Percentiles rank a stretch among this genome's conserved stretches.
Evolutionary conservation across 257 asterid genomes (phyloP).

Genomic region (Solanum pennellii): DNA sequence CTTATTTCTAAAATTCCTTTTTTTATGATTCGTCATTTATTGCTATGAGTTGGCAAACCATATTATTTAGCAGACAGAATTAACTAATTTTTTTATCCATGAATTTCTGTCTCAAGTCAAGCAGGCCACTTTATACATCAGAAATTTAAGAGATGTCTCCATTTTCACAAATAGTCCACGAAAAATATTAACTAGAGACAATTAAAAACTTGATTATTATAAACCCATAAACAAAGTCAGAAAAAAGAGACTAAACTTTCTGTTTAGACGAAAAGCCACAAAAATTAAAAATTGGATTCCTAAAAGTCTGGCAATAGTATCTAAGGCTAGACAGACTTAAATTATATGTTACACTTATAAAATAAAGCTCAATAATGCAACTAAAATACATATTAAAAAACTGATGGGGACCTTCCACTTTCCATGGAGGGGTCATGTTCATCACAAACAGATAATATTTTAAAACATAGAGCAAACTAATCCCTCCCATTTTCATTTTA

Average conservation of each 20-base stretch:
- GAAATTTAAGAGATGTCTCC: background rate
- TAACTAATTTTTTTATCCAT: background rate
- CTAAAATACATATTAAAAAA: background rate
- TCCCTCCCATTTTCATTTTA: background rate
- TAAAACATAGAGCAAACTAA: background rate
- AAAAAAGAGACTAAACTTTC: background rate
- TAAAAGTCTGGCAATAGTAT: background rate
- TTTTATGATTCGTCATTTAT: background rate
- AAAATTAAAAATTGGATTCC: background rate
- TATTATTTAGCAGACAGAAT: background rate
- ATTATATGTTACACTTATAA: background rate
- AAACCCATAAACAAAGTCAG: background rate
- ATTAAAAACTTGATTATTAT: background rate
- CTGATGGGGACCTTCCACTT: background rate
- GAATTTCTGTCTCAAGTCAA: background rate
- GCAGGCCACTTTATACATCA: background rate
- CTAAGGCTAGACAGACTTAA: background rate
- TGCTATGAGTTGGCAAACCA: background rate
- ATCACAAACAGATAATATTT: background rate
- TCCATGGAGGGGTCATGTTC: slow-evolving; percentile 1
- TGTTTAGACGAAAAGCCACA: background rate
- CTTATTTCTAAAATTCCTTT: background rate
- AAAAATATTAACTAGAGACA: background rate
- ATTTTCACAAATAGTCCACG: background rate
- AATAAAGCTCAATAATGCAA: background rate